These are phyloP conservation scores for Geotrichum macrosporum DNA, from an alignment of 1,139 yeast species.

Conservation along the genomic window DNA sequence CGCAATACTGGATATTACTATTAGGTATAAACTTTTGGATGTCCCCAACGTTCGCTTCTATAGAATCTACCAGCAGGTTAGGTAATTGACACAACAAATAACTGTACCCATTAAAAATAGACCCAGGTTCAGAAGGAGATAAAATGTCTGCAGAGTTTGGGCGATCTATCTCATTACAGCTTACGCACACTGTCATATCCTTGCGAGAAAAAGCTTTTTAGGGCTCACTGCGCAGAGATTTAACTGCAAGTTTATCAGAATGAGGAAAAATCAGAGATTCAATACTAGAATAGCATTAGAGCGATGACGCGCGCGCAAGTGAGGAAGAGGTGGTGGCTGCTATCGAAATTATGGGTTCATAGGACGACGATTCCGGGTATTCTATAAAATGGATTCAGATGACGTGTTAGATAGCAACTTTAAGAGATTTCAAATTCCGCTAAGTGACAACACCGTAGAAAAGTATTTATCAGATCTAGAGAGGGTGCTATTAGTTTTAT, in stretches of 20 bases:
- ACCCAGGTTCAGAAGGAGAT: no score
- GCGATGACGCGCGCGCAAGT: conserved; percentile 16
- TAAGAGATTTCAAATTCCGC: conserved; percentile 1
- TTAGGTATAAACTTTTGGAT: no score
- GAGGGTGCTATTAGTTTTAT: background rate
- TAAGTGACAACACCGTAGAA: conserved; percentile 6
- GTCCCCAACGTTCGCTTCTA: no score
- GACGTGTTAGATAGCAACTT: no score
- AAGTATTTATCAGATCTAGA: background rate
- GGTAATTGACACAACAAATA: no score
- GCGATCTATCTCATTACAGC: conserved; percentile 29
- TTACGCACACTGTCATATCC: conserved; percentile 17
- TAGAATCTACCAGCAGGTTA: no score
- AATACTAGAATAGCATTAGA: conserved; percentile 17
- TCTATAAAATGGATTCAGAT: no score
- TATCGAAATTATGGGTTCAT: background rate
- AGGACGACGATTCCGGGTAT: no score
- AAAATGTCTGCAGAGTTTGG: conserved; percentile 34
- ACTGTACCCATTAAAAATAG: no score
- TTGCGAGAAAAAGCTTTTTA: conserved; percentile 3
- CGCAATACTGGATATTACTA: no score
- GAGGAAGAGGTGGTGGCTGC: conserved; percentile 13
- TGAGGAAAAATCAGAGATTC: conserved; percentile 11
- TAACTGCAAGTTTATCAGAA: background rate
- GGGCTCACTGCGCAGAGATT: background rate